Base-by-base conservation (phyloP, 805 yeast species). In the Candida peoriensis region DNA sequence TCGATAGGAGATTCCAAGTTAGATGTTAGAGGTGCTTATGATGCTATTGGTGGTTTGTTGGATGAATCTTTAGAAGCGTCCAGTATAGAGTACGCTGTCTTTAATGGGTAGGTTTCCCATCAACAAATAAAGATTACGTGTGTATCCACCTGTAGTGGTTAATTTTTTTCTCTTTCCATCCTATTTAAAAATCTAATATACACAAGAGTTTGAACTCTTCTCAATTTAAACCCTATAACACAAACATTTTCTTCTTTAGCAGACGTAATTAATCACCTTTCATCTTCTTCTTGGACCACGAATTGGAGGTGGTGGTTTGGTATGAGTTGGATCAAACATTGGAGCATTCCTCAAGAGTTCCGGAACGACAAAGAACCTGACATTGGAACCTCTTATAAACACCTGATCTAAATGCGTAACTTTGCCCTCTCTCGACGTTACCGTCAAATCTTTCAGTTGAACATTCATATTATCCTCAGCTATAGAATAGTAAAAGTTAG, bases 381-480 rank as follows among this genome's bases (percentile, higher is more conserved):
- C 76, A 61, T 84, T 89, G 1, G 96, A 86, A 2, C 98, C 98
- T 49, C 98, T 74, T 4, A 90, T 77, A 56, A 86, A 89, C 4
- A 88, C 94, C 48, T 82, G 86, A 43, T 83, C 87, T 69, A 86
- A 70, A 46, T 81, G 82, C 2, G 81, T 68, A 4, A 83, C 81
- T 30, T 70, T 67, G 4, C 96, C 96, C 34, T 86, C 82, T 28
- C 78, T 64, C 19, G 78, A 74, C 0, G 96, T 89, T 31, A 83
- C 78, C 1, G 82, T 75, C 26, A 83, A 94, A 54, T 90, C 95
- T 43, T 75, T 66, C 32, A 90, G 60, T 41, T 89, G 94, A 18
- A 90, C 76, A 55, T 90, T 90, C 97, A 90, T 93, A 58, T 82
- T 89, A 51, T 90, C 97, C 61, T 90, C 96, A 4, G 49, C 47